Conservation (phyloP, 805 yeast species). For the Barnettozyma pratensis region DNA sequence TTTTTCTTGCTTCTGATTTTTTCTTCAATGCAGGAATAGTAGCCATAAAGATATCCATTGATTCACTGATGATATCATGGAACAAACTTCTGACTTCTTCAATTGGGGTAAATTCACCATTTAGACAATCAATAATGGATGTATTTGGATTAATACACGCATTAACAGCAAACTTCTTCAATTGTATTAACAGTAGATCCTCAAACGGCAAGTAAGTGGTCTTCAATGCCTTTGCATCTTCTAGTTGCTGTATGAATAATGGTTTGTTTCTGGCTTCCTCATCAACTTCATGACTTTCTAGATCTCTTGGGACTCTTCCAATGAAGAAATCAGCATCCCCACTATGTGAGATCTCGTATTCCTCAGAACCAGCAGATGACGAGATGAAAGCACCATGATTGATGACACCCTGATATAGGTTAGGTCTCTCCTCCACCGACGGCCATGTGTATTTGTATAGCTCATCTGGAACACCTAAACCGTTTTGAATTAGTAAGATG, state of each 20-base stretch:
- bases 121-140: slow-evolving; percentile 68
- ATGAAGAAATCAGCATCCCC: slow-evolving; percentile 62
- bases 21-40: slow-evolving; percentile 28
- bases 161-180: slow-evolving; percentile 74
- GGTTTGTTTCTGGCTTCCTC: background rate
- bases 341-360: slow-evolving; percentile 55
- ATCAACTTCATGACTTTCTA: slow-evolving; percentile 1
- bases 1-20: slow-evolving; percentile 15
- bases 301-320: slow-evolving; percentile 46
- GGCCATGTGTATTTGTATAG: slow-evolving; percentile 55
- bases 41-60: slow-evolving; percentile 26
- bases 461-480: slow-evolving; percentile 72
- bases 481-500: slow-evolving; percentile 77
- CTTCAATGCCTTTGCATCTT: slow-evolving; percentile 24
- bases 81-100: slow-evolving; percentile 35
- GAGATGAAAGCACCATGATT: slow-evolving; percentile 75
- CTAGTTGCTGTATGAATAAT: slow-evolving; percentile 25
- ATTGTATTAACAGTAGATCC: slow-evolving; percentile 53
- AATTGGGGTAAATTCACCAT: slow-evolving; percentile 64
- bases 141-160: slow-evolving; percentile 82
- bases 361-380: slow-evolving; percentile 23
- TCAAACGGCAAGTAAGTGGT: slow-evolving; percentile 35
- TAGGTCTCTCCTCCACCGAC: slow-evolving; percentile 41
- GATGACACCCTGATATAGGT: slow-evolving; percentile 67
- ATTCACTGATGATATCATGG: slow-evolving; percentile 29